Evolutionary conservation across 2,329 filamentous ascomycete species (phyloP).

Genomic region (Teratosphaeriaceae sp.): DNA sequence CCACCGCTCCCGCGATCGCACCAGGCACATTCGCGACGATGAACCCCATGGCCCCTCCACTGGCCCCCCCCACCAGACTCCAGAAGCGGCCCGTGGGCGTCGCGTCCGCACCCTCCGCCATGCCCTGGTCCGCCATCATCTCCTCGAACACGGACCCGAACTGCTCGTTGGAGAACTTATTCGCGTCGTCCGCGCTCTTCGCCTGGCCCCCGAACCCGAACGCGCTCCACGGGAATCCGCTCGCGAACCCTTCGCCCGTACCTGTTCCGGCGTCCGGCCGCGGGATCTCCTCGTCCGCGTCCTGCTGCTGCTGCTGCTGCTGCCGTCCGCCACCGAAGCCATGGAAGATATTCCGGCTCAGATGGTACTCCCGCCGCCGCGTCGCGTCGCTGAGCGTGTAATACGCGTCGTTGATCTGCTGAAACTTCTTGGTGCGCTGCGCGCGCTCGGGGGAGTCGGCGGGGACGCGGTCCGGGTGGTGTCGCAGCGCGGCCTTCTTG

Average conservation of each 20-base stretch:
- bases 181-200: conserved; percentile 37
- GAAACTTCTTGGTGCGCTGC: conserved; percentile 77
- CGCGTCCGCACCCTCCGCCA: conserved; percentile 63
- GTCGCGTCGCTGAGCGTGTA: conserved; percentile 77
- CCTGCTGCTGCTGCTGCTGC: conserved; percentile 32
- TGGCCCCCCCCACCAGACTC: conserved; percentile 75
- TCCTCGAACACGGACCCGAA: conserved; percentile 64
- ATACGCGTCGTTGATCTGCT: conserved; percentile 89
- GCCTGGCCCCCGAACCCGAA: conserved; percentile 49
- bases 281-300: conserved; percentile 48
- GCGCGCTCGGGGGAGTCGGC: conserved; percentile 75
- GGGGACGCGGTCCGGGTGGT: conserved; percentile 86
- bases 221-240: conserved; percentile 70
- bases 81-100: conserved; percentile 70
- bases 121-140: conserved; percentile 49
- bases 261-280: conserved; percentile 28
- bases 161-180: conserved; percentile 61
- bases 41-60: conserved; percentile 86
- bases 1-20: conserved; percentile 80
- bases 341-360: conserved; percentile 54
- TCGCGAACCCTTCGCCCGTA: conserved; percentile 28
- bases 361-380: conserved; percentile 78
- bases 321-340: conserved; percentile 32
- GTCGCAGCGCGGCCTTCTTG: conserved; percentile 82
- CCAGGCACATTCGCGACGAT: conserved; percentile 92